Evolutionary conservation across 768 basidiomycete species (phyloP).

Genomic region (Dioszegia crocea): DNA sequence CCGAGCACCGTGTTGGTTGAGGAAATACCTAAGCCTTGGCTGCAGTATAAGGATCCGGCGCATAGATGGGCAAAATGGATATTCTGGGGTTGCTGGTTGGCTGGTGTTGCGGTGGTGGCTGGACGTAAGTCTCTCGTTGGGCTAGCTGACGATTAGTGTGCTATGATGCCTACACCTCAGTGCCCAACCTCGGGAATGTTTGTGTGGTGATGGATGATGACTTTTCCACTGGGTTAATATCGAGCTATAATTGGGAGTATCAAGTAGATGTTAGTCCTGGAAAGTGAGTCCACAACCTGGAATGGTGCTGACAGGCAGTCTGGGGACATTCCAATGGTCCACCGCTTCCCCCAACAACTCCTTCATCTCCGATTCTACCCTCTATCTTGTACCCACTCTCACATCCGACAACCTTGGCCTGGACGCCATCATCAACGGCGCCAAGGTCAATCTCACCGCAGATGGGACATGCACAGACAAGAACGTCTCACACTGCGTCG

Average conservation of each 20-base stretch:
- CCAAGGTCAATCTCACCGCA: constrained; percentile 72
- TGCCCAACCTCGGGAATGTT: constrained; percentile 45
- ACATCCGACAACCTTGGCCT: constrained; percentile 61
- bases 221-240: constrained; percentile 54
- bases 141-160: constrained; percentile 38
- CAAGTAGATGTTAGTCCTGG: constrained; percentile 60
- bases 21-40: constrained; percentile 55
- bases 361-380: constrained; percentile 70
- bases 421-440: constrained; percentile 58
- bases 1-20: constrained; percentile 34
- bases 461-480: constrained; percentile 61
- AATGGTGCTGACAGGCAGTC: constrained; percentile 58
- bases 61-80: constrained; percentile 54
- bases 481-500: constrained; percentile 55
- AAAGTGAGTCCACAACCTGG: not conserved
- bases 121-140: not conserved
- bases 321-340: constrained; percentile 77
- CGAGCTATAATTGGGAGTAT: constrained; percentile 60
- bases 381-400: no score
- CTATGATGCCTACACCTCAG: constrained; percentile 53
- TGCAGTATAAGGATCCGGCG: constrained; percentile 51
- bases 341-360: constrained; percentile 61
- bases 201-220: constrained; percentile 69
- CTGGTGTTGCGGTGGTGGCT: not conserved
- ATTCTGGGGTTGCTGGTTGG: not conserved